Evolutionary conservation across 257 asterid genomes (phyloP), one percentile per base, ranked within the genome.

Genomic region (Cruciata laevipes): DNA sequence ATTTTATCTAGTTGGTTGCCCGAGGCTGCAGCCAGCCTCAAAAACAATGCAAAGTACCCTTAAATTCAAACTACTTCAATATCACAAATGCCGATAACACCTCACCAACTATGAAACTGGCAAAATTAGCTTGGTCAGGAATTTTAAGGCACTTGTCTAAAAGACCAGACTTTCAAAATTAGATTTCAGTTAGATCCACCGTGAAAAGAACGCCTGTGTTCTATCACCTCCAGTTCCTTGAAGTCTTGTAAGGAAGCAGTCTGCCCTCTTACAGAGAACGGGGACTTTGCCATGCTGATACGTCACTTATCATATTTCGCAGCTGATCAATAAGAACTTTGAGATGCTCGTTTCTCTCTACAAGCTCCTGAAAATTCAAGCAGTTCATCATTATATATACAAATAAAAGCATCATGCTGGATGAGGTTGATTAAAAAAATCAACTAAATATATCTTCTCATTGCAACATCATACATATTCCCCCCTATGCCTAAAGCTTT

Each of bases 281-380:
- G 47, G 93, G 96, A 78, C 96, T 87, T 71, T 87, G 97, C 98
- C 98, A 92, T 52, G 88, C 86, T 1, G 93, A 86, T 69, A 87
- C 74, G 79, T 89, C 97, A 18, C 79, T 71, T 33, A 86, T 75
- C 55, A 92, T 82, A 63, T 79, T 80, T 30, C 98, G 96, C 49
- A 87, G 85, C 73, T 89, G 93, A 69, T 89, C 93, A 27, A 89
- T 92, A 69, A 87, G 83, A 76, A 56, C 76, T 79, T 89, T 86
- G 73, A 92, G 69, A 69, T 82, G 59, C 76, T 77, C 75, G 83
- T 89, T 86, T 87, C 85, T 87, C 71, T 70, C 81, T 0, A 79
- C 82, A 32, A 92, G 78, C 74, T 87, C 91, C 97, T 87, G 40
- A 68, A 40, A 69, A 68, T 69, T 63, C 61, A 61, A 44, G 68